phyloP scores from a whole-genome alignment of 345 rosid species.

The Litchi chinensis region DNA sequence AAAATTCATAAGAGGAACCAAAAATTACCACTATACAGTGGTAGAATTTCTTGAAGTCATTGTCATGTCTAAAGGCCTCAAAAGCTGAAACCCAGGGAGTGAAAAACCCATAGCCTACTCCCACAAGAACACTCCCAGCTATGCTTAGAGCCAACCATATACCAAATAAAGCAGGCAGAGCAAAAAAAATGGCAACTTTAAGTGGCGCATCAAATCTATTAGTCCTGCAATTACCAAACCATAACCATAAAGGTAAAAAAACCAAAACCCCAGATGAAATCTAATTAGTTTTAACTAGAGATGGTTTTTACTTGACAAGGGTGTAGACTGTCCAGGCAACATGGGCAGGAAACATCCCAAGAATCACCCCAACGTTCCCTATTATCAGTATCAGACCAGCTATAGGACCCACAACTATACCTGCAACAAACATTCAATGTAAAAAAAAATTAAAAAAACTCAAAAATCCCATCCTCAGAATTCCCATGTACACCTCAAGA shows the following conservation, averaged over 20 bases:
- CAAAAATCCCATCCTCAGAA: slow-evolving; percentile 7
- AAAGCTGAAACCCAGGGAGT: slow-evolving; percentile 85
- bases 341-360: slow-evolving; percentile 71
- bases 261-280: background rate
- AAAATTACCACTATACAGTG: slow-evolving; percentile 65
- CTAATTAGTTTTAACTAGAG: background rate
- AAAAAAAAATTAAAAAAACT: background rate
- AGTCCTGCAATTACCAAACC: slow-evolving; percentile 45
- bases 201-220: slow-evolving; percentile 58
- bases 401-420: slow-evolving; percentile 71
- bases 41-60: slow-evolving; percentile 58
- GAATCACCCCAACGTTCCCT: slow-evolving; percentile 77
- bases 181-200: slow-evolving; percentile 60
- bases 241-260: background rate
- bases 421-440: slow-evolving; percentile 38
- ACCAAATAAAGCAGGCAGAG: slow-evolving; percentile 66
- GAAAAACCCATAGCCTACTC: slow-evolving; percentile 83
- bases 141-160: slow-evolving; percentile 78
- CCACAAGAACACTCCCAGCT: slow-evolving; percentile 60
- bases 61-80: slow-evolving; percentile 73
- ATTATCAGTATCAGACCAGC: slow-evolving; percentile 62
- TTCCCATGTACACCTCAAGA: background rate
- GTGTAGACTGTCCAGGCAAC: slow-evolving; percentile 67
- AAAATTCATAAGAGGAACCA: background rate
- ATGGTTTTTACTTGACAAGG: slow-evolving; percentile 49